Conservation (phyloP, 1,284 basidiomycete genomes). For the Takashimella koratensis region DNA sequence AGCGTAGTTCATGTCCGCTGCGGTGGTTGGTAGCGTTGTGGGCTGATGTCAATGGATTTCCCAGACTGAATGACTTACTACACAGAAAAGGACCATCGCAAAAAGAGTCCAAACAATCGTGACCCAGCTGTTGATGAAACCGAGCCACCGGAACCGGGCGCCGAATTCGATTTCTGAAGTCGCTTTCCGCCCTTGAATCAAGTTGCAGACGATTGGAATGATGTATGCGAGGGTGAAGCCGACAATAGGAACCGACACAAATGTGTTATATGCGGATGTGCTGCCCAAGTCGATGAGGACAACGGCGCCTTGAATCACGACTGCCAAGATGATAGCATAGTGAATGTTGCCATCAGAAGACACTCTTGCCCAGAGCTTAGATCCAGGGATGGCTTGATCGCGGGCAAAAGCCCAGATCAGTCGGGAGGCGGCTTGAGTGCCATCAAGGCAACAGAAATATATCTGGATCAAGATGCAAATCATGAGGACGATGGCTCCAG, state of each 20-base stretch:
- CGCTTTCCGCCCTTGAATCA: constrained; percentile 8
- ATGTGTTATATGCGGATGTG: constrained; percentile 18
- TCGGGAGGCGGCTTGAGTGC: constrained; percentile 12
- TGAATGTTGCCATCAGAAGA: constrained; percentile 13
- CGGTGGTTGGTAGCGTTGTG: constrained; percentile 46
- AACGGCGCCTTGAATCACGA: constrained; percentile 13
- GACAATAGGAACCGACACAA: constrained; percentile 16
- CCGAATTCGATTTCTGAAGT: constrained; percentile 7
- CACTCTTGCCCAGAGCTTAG: constrained; percentile 11
- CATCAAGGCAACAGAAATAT: constrained; percentile 18
- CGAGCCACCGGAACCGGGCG: constrained; percentile 2
- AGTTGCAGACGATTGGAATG: constrained; percentile 11
- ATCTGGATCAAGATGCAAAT: constrained; percentile 10
- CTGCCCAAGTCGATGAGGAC: constrained; percentile 19
- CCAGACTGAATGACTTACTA: constrained; percentile 2
- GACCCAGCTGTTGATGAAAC: constrained; percentile 9
- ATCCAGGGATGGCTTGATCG: constrained; percentile 17
- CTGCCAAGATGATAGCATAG: constrained; percentile 10
- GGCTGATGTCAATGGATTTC: constrained; percentile 13
- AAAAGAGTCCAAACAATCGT: constrained; percentile 17
- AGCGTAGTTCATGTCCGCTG: constrained; percentile 50
- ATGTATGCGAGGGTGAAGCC: constrained; percentile 12
- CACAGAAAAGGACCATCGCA: constrained; percentile 13
- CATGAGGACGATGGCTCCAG: constrained; percentile 12
- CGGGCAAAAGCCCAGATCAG: constrained; percentile 17